Evolutionary conservation across 495 filamentous ascomycete genomes (phyloP), one percentile per base, ranked within the genome.

Genomic region (Tetracladium setigerum): DNA sequence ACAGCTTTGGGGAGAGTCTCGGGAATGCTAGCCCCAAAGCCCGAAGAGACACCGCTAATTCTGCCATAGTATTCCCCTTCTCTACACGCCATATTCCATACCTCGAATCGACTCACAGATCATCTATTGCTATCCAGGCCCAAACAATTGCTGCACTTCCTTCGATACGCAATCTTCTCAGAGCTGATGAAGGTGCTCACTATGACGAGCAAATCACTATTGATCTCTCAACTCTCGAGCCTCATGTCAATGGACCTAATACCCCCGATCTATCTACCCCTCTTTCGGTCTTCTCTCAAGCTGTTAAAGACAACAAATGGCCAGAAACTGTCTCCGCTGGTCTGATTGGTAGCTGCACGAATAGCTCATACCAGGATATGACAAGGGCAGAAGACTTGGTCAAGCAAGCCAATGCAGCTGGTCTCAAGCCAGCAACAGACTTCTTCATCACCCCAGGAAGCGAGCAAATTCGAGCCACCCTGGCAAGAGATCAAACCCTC

Each of bases 311-410:
- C 59, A 84, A 96, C 63, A 67, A 85, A 30, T 98, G 92, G 92
- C 92, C 92, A 6, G 78, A 84, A 61, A 86, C 82, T 37, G 84
- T 98, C 50, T 89, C 86, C 6, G 90, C 92, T 7, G 88, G 90
- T 47, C 76, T 98, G 22, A 98, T 98, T 58, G 92, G 92, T 37
- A 95, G 88, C 70, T 98, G 92, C 70, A 98, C 92, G 12, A 98
- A 98, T 73, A 94, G 87, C 65, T 97, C 92, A 3, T 98, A 95
- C 64, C 81, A 95, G 67, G 92, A 98, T 60, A 98, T 98, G 92
- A 89, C 88, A 9, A 82, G 92, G 41, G 84, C 89, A 13, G 92
- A 96, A 71, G 72, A 88, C 57, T 74, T 98, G 45, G 86, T 96
- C 38, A 89, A 89, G 66, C 89, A 94, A 63, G 92, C 92, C 12